phyloP scores from a whole-genome alignment of 768 basidiomycete species.

The Pulveroboletus sp. region DNA sequence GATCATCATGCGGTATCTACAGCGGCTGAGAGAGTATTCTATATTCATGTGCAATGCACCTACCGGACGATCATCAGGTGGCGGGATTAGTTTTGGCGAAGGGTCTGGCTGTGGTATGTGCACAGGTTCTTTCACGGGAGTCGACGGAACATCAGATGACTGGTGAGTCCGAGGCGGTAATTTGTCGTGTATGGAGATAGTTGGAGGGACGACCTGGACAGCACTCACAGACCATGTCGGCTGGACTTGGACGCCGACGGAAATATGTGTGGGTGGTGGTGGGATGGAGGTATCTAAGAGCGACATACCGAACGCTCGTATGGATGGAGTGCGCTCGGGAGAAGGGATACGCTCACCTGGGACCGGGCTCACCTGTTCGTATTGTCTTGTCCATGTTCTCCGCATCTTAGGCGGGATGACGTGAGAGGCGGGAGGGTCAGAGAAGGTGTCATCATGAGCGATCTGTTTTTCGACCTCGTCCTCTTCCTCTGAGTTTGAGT shows the following conservation, averaged over 20 bases:
- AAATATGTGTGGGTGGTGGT: conserved; percentile 29
- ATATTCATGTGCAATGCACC: conserved; percentile 8
- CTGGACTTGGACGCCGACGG: conserved; percentile 44
- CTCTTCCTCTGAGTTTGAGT: conserved; percentile 34
- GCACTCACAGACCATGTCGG: conserved; percentile 34
- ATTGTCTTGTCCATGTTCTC: conserved; percentile 51
- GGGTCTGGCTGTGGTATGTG: background rate
- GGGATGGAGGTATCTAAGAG: conserved; percentile 24
- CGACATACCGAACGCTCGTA: conserved; percentile 28
- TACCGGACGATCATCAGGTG: conserved; percentile 19
- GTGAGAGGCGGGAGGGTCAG: conserved; percentile 30
- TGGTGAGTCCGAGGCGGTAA: conserved; percentile 1
- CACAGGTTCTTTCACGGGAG: conserved; percentile 9
- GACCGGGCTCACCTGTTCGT: conserved; percentile 39
- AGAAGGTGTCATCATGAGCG: conserved; percentile 39
- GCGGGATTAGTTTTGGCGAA: conserved; percentile 13
- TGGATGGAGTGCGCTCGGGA: conserved; percentile 7
- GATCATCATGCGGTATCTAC: conserved; percentile 29
- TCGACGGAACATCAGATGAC: conserved; percentile 6
- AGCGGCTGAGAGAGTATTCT: conserved; percentile 20
- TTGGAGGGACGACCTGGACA: conserved; percentile 33
- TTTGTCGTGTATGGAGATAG: conserved; percentile 13
- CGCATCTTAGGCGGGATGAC: conserved; percentile 62
- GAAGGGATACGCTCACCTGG: conserved; percentile 33
- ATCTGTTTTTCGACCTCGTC: conserved; percentile 39